A percentile compares a stretch with the other conserved stretches of the same genome.
These are phyloP conservation scores for Pleurotus sapidus DNA, from an alignment of 768 basidiomycete genomes.

Conservation along the genomic window DNA sequence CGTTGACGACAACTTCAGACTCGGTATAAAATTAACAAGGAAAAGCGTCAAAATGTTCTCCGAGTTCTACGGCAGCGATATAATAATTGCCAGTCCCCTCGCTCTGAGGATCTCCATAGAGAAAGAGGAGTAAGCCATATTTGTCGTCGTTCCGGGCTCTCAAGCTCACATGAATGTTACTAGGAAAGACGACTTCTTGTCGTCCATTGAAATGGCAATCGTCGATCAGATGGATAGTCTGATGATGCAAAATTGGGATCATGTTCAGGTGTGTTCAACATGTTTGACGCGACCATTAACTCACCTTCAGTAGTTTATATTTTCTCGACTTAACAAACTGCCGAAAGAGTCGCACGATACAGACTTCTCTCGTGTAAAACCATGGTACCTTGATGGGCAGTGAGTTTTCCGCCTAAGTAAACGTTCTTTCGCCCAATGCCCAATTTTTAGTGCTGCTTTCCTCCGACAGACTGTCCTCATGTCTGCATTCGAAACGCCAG, in stretches of 20 bases:
- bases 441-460: slow-evolving; percentile 60
- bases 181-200: slow-evolving; percentile 87
- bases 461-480: slow-evolving; percentile 89
- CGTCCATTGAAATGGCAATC: slow-evolving; percentile 89
- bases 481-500: slow-evolving; percentile 87
- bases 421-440: background rate
- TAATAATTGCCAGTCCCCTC: slow-evolving; percentile 91
- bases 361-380: slow-evolving; percentile 96
- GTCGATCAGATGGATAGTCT: slow-evolving; percentile 92
- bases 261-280: slow-evolving; percentile 68
- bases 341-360: slow-evolving; percentile 92
- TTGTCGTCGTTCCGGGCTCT: background rate
- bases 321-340: slow-evolving; percentile 81
- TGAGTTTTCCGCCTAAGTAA: slow-evolving; percentile 37
- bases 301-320: slow-evolving; percentile 59
- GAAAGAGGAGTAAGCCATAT: slow-evolving; percentile 78
- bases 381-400: slow-evolving; percentile 97
- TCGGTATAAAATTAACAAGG: slow-evolving; percentile 89
- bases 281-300: background rate
- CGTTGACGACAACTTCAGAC: slow-evolving; percentile 90
- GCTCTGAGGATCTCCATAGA: slow-evolving; percentile 90
- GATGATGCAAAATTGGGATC: slow-evolving; percentile 99
- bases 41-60: slow-evolving; percentile 91
- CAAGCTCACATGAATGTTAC: background rate
- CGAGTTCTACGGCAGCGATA: slow-evolving; percentile 87